Evolutionary conservation across 768 basidiomycete genomes (phyloP), one percentile per base, ranked within the genome.

Genomic region (Coprinopsis sp.): DNA sequence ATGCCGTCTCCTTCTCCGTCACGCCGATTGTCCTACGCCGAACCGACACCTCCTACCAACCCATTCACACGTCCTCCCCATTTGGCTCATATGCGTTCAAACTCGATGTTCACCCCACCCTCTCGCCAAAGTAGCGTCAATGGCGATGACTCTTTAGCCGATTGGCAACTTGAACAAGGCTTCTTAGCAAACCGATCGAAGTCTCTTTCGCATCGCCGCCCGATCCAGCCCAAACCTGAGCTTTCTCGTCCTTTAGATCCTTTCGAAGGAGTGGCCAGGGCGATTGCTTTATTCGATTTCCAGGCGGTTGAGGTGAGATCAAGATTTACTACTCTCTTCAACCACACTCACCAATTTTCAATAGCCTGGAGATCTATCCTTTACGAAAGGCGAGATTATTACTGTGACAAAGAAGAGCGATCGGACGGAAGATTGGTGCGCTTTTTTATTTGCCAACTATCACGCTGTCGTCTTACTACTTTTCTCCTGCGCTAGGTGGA

Each of bases 301-400:
- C 60, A 75, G 28, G 88, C 87, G 19, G 76, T 84, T 13, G 81
- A 90, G 74, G 84, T 84, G 54, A 31, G 68, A 57, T 22, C 37
- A 25, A 25, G 41, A 7, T 33, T 31, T 46, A 6, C n/a, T 22
- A 18, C 6, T 43, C 21, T 12, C 19, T 37, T 29, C 14, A 14
- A 25, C 44, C n/a, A 37, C 31, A 28, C 43, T 25, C 16, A 54
- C 31, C 40, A 24, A 54, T 44, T 49, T 28, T 11, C 34, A 37
- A 11, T 52, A 89, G 85, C 60, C 68, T 8, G 88, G 86, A 1
- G 88, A 91, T 59, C 56, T 91, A 37, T 83, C 84, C 0, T 88
- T 91, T 57, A 70, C 66, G 12, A 89, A 82, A 58, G 88, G 88
- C 1, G 83, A 89, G 51, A 73, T 91, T 12, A 84, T 91, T 38